Evolutionary conservation across 2,329 filamentous ascomycete species (phyloP).

Genomic region (Colletotrichum sp.): DNA sequence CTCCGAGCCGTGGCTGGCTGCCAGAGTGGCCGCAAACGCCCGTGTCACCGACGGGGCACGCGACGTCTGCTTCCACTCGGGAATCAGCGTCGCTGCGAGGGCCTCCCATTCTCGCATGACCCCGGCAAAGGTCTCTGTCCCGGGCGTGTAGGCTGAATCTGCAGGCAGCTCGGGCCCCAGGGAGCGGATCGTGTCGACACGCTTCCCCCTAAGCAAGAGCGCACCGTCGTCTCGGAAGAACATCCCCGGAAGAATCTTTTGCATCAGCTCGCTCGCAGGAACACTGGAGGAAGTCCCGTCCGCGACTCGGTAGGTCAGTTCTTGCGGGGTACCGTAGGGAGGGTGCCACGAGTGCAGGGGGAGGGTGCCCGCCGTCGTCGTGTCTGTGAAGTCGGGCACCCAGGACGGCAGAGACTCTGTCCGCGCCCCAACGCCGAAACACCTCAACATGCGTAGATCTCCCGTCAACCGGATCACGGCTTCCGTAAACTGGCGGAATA

Average conservation of each 20-base stretch:
- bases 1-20: neutral
- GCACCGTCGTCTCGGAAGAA: neutral
- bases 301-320: accelerated
- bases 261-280: neutral
- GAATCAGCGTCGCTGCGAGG: neutral
- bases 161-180: neutral
- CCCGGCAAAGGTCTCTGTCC: neutral
- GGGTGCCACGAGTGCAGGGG: neutral
- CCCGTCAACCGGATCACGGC: neutral
- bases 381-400: neutral
- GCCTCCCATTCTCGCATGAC: neutral
- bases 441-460: neutral
- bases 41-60: neutral
- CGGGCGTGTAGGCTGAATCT: neutral
- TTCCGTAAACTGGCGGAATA: neutral
- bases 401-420: neutral
- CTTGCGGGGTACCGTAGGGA: neutral
- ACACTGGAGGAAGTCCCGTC: neutral
- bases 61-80: neutral
- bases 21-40: neutral
- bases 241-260: neutral
- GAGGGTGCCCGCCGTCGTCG: neutral
- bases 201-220: neutral
- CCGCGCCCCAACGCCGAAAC: neutral
- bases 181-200: neutral